phyloP scores from a whole-genome alignment of 768 basidiomycete genomes.

The Paxillus rubicundulus region DNA sequence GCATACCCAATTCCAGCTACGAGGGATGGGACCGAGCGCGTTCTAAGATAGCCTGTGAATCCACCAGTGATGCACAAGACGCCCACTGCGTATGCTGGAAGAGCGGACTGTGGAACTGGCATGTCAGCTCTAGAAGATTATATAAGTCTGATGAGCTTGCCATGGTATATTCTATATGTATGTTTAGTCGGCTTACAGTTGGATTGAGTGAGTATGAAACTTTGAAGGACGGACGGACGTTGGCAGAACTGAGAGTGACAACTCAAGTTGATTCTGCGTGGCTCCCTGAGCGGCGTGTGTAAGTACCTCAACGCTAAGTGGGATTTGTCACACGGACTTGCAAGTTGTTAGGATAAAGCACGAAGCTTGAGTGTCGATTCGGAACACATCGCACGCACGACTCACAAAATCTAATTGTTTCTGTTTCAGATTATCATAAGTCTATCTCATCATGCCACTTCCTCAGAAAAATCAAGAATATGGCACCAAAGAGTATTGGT shows the following conservation, averaged over 20 bases:
- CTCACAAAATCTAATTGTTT: neutral
- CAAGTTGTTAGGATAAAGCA: too few species aligned
- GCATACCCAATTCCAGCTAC: constrained; percentile 78
- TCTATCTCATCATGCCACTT: constrained; percentile 32
- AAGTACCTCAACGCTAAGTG: too few species aligned
- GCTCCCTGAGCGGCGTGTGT: too few species aligned
- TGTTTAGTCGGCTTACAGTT: constrained; percentile 22
- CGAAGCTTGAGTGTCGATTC: too few species aligned
- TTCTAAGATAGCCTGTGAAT: constrained; percentile 65
- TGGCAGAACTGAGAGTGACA: too few species aligned
- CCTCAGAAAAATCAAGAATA: constrained; percentile 70
- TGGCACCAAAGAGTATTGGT: constrained; percentile 69
- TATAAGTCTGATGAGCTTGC: constrained; percentile 21
- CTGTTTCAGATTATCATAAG: neutral
- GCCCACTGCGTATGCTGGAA: constrained; percentile 79
- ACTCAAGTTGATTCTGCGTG: neutral
- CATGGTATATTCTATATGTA: constrained; percentile 19
- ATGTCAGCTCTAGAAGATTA: constrained; percentile 18
- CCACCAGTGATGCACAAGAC: constrained; percentile 76
- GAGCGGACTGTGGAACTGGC: constrained; percentile 58
- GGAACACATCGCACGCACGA: too few species aligned
- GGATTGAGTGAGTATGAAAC: neutral
- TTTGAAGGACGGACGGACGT: neutral
- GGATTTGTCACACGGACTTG: too few species aligned
- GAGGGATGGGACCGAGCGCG: constrained; percentile 77